Base-by-base conservation (phyloP, 306 rosid species). In the Ceratonia siliqua region DNA sequence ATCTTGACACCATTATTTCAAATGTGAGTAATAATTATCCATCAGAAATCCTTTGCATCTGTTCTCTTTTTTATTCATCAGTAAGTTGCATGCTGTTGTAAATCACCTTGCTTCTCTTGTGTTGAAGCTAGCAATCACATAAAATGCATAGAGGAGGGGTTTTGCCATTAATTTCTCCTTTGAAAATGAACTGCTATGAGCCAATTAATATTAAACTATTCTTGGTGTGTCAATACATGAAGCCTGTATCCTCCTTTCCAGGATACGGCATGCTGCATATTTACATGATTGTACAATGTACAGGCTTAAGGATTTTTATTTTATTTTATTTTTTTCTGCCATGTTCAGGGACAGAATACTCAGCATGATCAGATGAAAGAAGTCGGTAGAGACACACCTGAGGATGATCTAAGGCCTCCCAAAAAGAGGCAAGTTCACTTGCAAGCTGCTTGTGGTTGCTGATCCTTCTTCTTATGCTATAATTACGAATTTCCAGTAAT, bases 341-440 rank as follows among this genome's bases (percentile, higher is more conserved):
- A 59, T 73, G 83, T 78, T 73, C 83, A 81, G 91, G 90, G 70
- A 80, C 78, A 78, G 74, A 78, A 78, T 24, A 48, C 77, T 52
- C 76, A 72, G 62, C 66, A 62, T 50, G 75, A n/a, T n/a, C n/a
- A 75, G 46, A 68, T 75, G 62, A 69, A 77, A 75, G 86, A 88
- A 77, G 71, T 72, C 71, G 49, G 55, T 52, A 70, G 63, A 84
- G 81, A 75, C 48, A 54, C 79, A 15, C 28, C 49, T 24, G 49
- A 77, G 12, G 68, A 73, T 54, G 62, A 61, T 65, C 68, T 80
- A 30, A 56, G 24, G 55, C 80, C 48, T 68, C 45, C 41, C 56
- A 33, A 52, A 45, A 84, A 77, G 64, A 86, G 90, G 97, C 85
- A 82, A 82, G 89, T 74, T 53, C 53, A 74, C 55, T 59, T 70